Evolutionary conservation across 495 filamentous ascomycete species (phyloP).

Genomic region (Chaetomium fimeti): DNA sequence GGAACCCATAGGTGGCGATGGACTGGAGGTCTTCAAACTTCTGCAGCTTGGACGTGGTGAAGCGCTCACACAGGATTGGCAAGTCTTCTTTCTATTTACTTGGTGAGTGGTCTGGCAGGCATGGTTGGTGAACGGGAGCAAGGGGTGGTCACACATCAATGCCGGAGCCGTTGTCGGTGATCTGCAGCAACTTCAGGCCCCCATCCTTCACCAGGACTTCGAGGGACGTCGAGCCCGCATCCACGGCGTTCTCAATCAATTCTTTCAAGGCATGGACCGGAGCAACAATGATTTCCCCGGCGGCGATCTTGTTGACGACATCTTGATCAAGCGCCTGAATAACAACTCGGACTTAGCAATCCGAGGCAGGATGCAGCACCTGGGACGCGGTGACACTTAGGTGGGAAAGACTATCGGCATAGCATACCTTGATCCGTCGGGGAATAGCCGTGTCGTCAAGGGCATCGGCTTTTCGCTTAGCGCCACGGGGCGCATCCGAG

Average conservation of each 20-base stretch:
- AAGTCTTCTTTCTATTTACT: slow-evolving; percentile 75
- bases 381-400: neutral
- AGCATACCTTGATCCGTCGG: slow-evolving; percentile 62
- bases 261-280: slow-evolving; percentile 97
- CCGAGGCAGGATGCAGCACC: neutral
- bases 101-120: slow-evolving; percentile 22
- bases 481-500: slow-evolving; percentile 51
- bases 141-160: slow-evolving; percentile 68
- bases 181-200: slow-evolving; percentile 94
- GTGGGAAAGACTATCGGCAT: neutral
- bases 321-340: slow-evolving; percentile 81
- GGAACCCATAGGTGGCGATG: slow-evolving; percentile 95
- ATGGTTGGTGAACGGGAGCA: neutral
- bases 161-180: slow-evolving; percentile 96
- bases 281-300: slow-evolving; percentile 98
- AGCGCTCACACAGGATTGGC: slow-evolving; percentile 90
- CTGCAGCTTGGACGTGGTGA: slow-evolving; percentile 95
- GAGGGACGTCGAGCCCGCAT: slow-evolving; percentile 87
- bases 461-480: slow-evolving; percentile 61
- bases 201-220: slow-evolving; percentile 95
- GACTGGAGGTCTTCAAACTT: slow-evolving; percentile 89
- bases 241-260: slow-evolving; percentile 95
- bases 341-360: slow-evolving; percentile 11
- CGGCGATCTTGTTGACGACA: slow-evolving; percentile 98
- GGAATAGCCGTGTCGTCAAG: slow-evolving; percentile 44